Base-by-base conservation (phyloP, 768 basidiomycete genomes). In the Boletus reticulatus region DNA sequence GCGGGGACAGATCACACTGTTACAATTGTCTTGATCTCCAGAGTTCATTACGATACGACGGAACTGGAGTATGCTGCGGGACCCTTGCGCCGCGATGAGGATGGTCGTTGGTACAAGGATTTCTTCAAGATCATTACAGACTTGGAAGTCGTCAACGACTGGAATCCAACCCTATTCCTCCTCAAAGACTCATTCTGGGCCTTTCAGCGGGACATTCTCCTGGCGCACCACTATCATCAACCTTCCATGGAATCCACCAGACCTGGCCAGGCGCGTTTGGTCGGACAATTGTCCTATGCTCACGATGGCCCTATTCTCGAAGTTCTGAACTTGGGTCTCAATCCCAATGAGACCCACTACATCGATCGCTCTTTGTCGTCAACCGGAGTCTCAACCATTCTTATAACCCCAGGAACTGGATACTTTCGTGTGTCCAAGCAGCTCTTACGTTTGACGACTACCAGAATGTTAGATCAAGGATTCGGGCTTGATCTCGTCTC, bases 281-380 rank as follows among this genome's bases (percentile, higher is more conserved):
- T 93, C 13, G 94, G 94, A 3, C 79, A 80, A 29, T 75, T 95
- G 31, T 92, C 89, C 0, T 85, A 82, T 68, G 96, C 97, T 0
- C 93, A 96, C 63, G 94, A 98, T 60, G 94, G 94, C 1, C 94
- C 94, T 39, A 79, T 98, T n/a, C 81, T 98, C 6, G 97, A 98
- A 71, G 93, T 94, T 2, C 79, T 98, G 49, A 98, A 98, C 65
- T 80, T 99, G 43, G 91, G 86, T 1, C 80, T 98, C 16, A 96
- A 94, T 66, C 92, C 95, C 0, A 88, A 88, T 16, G 96, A 98
- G 72, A 91, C 88, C 3, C 93, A 97, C 68, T 95, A 97, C 67
- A 86, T 98, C 60, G 97, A 98, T 69, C 87, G 97, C 19, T 97
- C 96, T 32, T 76, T 98, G 10, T 91, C 88, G 3, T 78, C 94